Conservation (phyloP, 768 basidiomycete species). For the Tulasnella sp. region DNA sequence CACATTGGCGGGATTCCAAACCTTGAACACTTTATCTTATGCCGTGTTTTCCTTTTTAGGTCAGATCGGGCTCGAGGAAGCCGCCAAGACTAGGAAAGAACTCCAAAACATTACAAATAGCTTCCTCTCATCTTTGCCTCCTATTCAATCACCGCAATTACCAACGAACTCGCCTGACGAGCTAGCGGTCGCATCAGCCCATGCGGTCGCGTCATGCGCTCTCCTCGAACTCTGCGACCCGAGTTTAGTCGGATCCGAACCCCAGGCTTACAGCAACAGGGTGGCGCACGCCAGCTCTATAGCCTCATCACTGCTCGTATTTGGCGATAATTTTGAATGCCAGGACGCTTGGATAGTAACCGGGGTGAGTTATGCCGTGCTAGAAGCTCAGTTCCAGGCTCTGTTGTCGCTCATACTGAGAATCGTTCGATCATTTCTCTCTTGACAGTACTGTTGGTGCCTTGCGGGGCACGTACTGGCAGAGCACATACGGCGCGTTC, state of each 20-base stretch:
- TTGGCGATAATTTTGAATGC: neutral
- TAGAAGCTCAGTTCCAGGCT: neutral
- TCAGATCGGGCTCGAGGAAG: conserved; percentile 12
- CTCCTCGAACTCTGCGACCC: conserved; percentile 13
- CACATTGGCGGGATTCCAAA: neutral
- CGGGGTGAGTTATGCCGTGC: conserved; percentile 4
- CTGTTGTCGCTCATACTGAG: neutral
- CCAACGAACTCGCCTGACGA: neutral
- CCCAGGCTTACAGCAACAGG: neutral
- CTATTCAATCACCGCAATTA: neutral
- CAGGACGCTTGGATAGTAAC: neutral
- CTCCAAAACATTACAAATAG: neutral
- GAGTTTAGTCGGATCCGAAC: neutral
- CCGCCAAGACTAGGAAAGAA: conserved; percentile 1
- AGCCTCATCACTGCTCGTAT: neutral
- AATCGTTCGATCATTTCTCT: neutral
- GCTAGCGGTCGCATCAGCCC: neutral
- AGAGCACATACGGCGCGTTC: neutral
- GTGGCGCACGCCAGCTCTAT: neutral
- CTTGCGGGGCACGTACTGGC: conserved; percentile 16
- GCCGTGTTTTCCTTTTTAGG: neutral
- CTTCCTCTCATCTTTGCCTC: conserved; percentile 3
- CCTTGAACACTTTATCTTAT: conserved; percentile 13
- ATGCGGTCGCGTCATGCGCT: neutral
- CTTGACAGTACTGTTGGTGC: conserved; percentile 12